These are phyloP conservation scores for Leccinum boreale DNA, from an alignment of 768 basidiomycete genomes.

Conservation along the genomic window DNA sequence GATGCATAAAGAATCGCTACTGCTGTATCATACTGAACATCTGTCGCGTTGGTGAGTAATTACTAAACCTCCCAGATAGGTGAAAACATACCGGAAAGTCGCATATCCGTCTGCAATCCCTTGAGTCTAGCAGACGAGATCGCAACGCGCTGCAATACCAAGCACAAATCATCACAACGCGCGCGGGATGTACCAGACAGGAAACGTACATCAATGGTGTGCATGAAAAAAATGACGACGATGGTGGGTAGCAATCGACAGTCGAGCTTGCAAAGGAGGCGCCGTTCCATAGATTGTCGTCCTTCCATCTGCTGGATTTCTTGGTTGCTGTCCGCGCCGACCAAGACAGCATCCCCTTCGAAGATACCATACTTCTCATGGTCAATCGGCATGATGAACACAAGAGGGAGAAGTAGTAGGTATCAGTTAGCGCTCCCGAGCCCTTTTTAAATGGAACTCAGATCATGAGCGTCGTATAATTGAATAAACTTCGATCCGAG, in stretches of 20 bases:
- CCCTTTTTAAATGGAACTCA: background rate
- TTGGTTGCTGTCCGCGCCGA: background rate
- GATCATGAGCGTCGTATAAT: background rate
- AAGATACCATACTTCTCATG: background rate
- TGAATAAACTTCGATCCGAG: background rate
- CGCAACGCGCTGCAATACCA: background rate
- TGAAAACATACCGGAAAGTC: background rate
- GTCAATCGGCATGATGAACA: background rate
- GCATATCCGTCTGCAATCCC: background rate
- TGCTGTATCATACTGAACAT: background rate
- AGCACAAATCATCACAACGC: background rate
- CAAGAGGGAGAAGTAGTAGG: background rate
- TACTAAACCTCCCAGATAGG: background rate
- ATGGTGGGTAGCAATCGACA: background rate
- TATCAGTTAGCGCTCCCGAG: background rate
- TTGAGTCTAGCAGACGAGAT: background rate
- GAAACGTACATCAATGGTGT: background rate
- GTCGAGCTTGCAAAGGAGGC: background rate
- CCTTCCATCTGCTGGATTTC: background rate
- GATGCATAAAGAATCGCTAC: background rate
- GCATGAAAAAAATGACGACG: background rate
- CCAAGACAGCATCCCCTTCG: background rate
- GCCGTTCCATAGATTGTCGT: background rate
- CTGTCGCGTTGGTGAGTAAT: background rate
- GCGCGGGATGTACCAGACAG: background rate